Percentiles rank a stretch among this genome's conserved stretches.
phyloP scores from a whole-genome alignment of 2,329 filamentous ascomycete genomes.

The Diaporthe aspalathi region DNA sequence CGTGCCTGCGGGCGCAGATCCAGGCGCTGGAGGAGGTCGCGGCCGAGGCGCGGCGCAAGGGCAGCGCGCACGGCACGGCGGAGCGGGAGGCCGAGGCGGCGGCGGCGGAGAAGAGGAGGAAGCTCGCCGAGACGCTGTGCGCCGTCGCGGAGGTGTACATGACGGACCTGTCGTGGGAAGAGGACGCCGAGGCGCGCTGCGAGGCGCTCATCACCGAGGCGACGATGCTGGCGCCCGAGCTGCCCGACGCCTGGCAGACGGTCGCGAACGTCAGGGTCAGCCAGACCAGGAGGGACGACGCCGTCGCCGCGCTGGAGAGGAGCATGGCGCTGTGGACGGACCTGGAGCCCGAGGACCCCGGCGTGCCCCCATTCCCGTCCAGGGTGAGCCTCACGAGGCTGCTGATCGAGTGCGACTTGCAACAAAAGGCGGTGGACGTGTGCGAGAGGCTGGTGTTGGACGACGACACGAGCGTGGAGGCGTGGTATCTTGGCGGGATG shows the following conservation, averaged over 20 bases:
- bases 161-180: slow-evolving; percentile 95
- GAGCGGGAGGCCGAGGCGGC: slow-evolving; percentile 68
- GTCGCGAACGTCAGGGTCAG: slow-evolving; percentile 94
- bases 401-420: slow-evolving; percentile 90
- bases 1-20: slow-evolving; percentile 78
- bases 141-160: slow-evolving; percentile 97
- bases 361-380: slow-evolving; percentile 86
- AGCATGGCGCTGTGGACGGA: slow-evolving; percentile 89
- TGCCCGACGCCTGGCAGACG: slow-evolving; percentile 93
- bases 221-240: slow-evolving; percentile 82
- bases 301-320: slow-evolving; percentile 78
- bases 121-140: slow-evolving; percentile 91
- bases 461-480: slow-evolving; percentile 94
- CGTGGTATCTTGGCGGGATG: slow-evolving; percentile 98
- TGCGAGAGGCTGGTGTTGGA: slow-evolving; percentile 86
- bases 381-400: slow-evolving; percentile 86
- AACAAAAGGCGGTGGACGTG: slow-evolving; percentile 85
- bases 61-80: slow-evolving; percentile 46
- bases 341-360: slow-evolving; percentile 75
- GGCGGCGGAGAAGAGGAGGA: slow-evolving; percentile 79
- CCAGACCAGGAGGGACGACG: slow-evolving; percentile 83
- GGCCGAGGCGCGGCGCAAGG: slow-evolving; percentile 51
- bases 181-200: slow-evolving; percentile 88
- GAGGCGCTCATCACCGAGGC: slow-evolving; percentile 92
- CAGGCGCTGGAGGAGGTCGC: slow-evolving; percentile 65